A percentile compares a stretch with the other conserved stretches of the same genome.
Conservation (phyloP, 345 rosid species). For the Salix caprea region DNA sequence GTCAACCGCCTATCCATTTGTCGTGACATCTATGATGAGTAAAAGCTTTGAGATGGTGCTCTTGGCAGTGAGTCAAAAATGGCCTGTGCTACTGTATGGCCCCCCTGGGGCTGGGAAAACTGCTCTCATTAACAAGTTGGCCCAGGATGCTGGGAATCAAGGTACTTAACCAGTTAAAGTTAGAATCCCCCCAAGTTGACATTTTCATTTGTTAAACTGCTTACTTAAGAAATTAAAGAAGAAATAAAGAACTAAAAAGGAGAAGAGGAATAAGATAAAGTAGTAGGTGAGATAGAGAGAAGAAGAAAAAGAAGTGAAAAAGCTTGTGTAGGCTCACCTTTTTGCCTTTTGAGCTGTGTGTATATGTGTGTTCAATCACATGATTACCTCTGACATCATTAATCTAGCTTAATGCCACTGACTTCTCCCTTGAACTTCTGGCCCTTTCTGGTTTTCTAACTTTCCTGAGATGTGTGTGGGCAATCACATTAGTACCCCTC, state of each 20-base stretch:
- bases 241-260: no score
- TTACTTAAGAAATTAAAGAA: no score
- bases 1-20: constrained; percentile 50
- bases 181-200: not conserved
- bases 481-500: no score
- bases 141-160: constrained; percentile 55
- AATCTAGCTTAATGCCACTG: not conserved
- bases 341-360: no score
- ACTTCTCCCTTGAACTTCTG: not conserved
- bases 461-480: no score
- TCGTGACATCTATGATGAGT: constrained; percentile 49
- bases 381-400: no score
- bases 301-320: no score
- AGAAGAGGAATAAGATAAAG: no score
- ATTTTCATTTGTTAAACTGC: not conserved
- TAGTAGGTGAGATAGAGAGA: no score
- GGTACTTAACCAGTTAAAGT: constrained; percentile 41
- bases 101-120: constrained; percentile 91
- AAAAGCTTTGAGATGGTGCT: constrained; percentile 75
- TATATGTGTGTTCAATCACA: no score
- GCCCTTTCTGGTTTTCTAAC: no score
- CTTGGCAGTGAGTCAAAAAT: constrained; percentile 76
- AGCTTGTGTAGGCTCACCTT: no score
- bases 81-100: constrained; percentile 94
- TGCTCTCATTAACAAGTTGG: constrained; percentile 75